These are phyloP conservation scores for Phytophthora hybrid DNA, from an alignment of 352 stramenopile genomes.

Conservation along the genomic window DNA sequence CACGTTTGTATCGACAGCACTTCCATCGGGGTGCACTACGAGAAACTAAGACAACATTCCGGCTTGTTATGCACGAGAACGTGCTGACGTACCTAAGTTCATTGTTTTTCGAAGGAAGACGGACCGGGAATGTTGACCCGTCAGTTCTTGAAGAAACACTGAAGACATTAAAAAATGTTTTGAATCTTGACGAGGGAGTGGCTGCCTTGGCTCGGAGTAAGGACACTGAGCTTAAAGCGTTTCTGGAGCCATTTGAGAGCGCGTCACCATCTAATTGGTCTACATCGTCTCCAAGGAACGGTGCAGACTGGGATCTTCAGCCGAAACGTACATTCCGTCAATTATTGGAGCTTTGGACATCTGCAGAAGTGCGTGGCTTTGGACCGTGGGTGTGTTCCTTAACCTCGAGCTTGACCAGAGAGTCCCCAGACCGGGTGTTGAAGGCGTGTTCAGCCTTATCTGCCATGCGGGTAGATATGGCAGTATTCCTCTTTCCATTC, in stretches of 20 bases:
- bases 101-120: conserved; percentile 66
- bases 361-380: conserved; percentile 48
- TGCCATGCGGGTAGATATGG: conserved; percentile 58
- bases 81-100: conserved; percentile 69
- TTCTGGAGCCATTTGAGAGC: conserved; percentile 59
- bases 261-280: conserved; percentile 71
- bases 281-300: conserved; percentile 16
- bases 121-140: conserved; percentile 22
- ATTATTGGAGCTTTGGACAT: conserved; percentile 53
- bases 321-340: conserved; percentile 26
- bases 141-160: conserved; percentile 56
- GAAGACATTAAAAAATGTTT: conserved; percentile 57
- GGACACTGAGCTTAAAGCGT: conserved; percentile 70
- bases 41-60: conserved; percentile 60
- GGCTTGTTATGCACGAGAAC: conserved; percentile 65
- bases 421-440: conserved; percentile 60
- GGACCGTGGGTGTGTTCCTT: conserved; percentile 68
- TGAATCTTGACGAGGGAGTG: conserved; percentile 50
- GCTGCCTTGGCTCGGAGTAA: conserved; percentile 54
- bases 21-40: conserved; percentile 67
- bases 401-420: conserved; percentile 48
- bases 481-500: conserved; percentile 84
- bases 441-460: conserved; percentile 53
- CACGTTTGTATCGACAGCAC: conserved; percentile 58
- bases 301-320: neutral